Evolutionary conservation across 2,329 filamentous ascomycete species (phyloP).

Genomic region (Ophiostoma tasmaniense): DNA sequence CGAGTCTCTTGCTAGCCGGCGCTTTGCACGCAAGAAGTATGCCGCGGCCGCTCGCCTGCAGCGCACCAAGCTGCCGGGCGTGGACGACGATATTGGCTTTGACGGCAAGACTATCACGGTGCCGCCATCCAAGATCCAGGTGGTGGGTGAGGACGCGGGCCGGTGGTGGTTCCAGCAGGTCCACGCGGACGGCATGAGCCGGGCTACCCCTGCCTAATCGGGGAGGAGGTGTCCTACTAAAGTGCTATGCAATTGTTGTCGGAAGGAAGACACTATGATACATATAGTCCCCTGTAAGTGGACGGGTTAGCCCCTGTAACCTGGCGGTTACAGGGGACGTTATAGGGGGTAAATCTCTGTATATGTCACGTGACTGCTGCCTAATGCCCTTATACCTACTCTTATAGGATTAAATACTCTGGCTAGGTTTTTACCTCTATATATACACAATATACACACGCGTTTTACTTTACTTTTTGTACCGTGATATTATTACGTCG

Average conservation of each 20-base stretch:
- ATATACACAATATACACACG: no score
- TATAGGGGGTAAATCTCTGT: no score
- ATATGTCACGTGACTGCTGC: no score
- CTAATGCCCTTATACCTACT: no score
- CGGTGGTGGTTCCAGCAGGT: conserved; percentile 49
- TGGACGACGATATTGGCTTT: conserved; percentile 35
- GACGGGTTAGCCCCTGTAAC: no score
- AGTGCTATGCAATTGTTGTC: neutral
- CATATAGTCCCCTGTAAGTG: no score
- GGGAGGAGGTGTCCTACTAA: neutral
- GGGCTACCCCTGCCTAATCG: conserved; percentile 7
- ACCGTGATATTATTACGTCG: no score
- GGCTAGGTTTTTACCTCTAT: no score
- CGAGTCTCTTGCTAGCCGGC: conserved; percentile 23
- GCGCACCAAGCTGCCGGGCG: conserved; percentile 41
- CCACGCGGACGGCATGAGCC: conserved; percentile 23
- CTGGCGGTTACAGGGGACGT: no score
- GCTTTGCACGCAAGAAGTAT: conserved; percentile 25
- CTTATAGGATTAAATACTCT: no score
- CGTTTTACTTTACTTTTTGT: no score
- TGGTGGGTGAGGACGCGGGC: conserved; percentile 37
- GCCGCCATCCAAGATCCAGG: conserved; percentile 34
- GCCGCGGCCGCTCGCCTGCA: conserved; percentile 38
- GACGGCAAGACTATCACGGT: conserved; percentile 12
- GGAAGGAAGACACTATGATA: no score